Percentiles rank a stretch among this genome's conserved stretches.
Evolutionary conservation across 164 flowering plant species (phyloP).

Genomic region (Stephania yunnanensis): DNA sequence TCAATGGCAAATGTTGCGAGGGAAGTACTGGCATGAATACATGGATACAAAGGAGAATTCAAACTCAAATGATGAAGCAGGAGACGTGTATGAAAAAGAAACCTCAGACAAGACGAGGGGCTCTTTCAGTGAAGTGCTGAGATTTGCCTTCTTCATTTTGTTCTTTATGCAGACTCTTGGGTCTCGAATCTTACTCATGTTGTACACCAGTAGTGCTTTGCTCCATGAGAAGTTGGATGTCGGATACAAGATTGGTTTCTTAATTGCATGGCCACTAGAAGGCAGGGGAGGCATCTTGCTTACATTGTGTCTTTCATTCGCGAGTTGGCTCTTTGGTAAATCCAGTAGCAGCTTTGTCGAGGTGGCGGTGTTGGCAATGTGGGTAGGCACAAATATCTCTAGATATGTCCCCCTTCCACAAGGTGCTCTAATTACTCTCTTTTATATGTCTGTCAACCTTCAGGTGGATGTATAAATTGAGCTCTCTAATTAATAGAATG

Average conservation of each 20-base stretch:
- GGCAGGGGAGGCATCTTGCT: conserved; percentile 74
- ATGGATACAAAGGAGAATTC: conserved; percentile 20
- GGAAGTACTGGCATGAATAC: conserved; percentile 36
- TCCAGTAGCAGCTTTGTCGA: conserved; percentile 65
- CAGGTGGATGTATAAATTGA: conserved; percentile 43
- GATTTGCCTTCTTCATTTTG: conserved; percentile 46
- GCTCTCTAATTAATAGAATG: not conserved
- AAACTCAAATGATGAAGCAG: conserved; percentile 25
- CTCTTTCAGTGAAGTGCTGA: conserved; percentile 57
- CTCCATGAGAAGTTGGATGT: conserved; percentile 58
- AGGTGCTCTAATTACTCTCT: conserved; percentile 71
- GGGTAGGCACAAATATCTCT: conserved; percentile 64
- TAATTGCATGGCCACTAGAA: conserved; percentile 69
- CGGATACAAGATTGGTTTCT: conserved; percentile 74
- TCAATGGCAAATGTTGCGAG: conserved; percentile 27
- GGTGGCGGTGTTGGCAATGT: conserved; percentile 67
- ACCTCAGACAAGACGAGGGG: conserved; percentile 38
- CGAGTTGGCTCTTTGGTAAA: conserved; percentile 83
- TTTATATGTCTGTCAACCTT: conserved; percentile 78
- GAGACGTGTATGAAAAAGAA: conserved; percentile 31
- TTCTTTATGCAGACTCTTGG: conserved; percentile 61
- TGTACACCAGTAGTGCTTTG: conserved; percentile 54
- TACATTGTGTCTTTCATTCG: conserved; percentile 63
- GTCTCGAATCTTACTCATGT: conserved; percentile 44
- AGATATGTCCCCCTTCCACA: conserved; percentile 71